Evolutionary conservation across 306 rosid genomes (phyloP).

Genomic region (Begonia masoniana): DNA sequence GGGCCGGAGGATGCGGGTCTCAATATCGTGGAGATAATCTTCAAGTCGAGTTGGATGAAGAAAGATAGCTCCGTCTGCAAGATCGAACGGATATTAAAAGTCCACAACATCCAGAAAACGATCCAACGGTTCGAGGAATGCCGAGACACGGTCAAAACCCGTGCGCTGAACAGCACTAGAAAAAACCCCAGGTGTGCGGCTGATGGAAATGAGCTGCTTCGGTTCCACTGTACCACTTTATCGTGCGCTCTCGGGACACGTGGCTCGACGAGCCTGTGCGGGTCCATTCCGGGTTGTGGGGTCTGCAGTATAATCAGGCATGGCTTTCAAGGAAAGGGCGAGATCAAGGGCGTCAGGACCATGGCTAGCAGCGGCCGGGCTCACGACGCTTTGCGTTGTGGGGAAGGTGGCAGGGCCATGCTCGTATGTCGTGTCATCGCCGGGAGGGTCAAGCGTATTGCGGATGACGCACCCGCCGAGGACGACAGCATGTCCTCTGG

Average conservation of each 20-base stretch:
- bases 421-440: constrained; percentile 94
- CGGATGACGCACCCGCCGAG: constrained; percentile 37
- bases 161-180: constrained; percentile 34
- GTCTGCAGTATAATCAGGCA: constrained; percentile 66
- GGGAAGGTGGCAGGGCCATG: constrained; percentile 52
- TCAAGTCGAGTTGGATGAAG: constrained; percentile 93
- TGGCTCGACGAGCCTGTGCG: constrained; percentile 55
- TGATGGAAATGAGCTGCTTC: constrained; percentile 81
- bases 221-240: constrained; percentile 67
- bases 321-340: constrained; percentile 44
- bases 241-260: constrained; percentile 74
- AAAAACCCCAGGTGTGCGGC: constrained; percentile 94
- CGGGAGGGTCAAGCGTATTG: constrained; percentile 61
- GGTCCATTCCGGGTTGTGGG: constrained; percentile 53
- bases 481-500: constrained; percentile 30
- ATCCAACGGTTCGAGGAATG: constrained; percentile 97
- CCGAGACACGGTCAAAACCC: constrained; percentile 74
- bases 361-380: constrained; percentile 91
- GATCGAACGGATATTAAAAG: constrained; percentile 92
- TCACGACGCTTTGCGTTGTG: constrained; percentile 41
- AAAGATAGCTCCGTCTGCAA: constrained; percentile 57
- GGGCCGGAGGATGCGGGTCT: constrained; percentile 91
- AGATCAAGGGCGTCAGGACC: constrained; percentile 51
- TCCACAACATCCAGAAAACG: constrained; percentile 70
- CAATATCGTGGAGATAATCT: constrained; percentile 90